phyloP scores from a whole-genome alignment of 2,329 filamentous ascomycete species.

The Elsinoe perseae region DNA sequence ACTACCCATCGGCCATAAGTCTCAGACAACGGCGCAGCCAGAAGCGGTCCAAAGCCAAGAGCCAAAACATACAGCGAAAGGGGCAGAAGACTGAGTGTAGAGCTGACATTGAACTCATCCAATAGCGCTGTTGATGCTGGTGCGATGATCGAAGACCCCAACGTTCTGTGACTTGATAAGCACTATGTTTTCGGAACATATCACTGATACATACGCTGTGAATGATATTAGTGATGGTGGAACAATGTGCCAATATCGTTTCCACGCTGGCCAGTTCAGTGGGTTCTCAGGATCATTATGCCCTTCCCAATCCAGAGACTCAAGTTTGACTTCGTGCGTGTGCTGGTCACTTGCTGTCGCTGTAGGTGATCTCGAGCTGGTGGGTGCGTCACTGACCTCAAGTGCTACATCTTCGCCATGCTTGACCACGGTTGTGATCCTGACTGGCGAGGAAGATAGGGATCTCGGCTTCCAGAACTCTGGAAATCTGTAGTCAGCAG shows the following conservation, averaged over 20 bases:
- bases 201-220: slow-evolving; percentile 31
- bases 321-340: not conserved
- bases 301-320: slow-evolving; percentile 21
- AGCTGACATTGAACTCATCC: slow-evolving; percentile 46
- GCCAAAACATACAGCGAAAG: slow-evolving; percentile 52
- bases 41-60: slow-evolving; percentile 61
- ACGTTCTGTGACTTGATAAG: not conserved
- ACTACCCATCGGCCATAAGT: slow-evolving; percentile 61
- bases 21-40: slow-evolving; percentile 69
- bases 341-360: not conserved
- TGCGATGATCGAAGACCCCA: slow-evolving; percentile 15
- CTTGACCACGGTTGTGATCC: not conserved
- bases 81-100: slow-evolving; percentile 51
- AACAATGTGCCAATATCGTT: slow-evolving; percentile 30
- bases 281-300: slow-evolving; percentile 42
- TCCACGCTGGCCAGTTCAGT: slow-evolving; percentile 43
- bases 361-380: not conserved
- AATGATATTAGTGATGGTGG: slow-evolving; percentile 35
- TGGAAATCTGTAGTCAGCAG: not conserved
- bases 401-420: not conserved
- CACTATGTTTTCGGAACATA: not conserved
- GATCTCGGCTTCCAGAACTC: not conserved
- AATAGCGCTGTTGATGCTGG: slow-evolving; percentile 34
- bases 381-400: not conserved
- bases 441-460: not conserved